phyloP scores from a whole-genome alignment of 345 rosid genomes.

The Erucastrum elatum region DNA sequence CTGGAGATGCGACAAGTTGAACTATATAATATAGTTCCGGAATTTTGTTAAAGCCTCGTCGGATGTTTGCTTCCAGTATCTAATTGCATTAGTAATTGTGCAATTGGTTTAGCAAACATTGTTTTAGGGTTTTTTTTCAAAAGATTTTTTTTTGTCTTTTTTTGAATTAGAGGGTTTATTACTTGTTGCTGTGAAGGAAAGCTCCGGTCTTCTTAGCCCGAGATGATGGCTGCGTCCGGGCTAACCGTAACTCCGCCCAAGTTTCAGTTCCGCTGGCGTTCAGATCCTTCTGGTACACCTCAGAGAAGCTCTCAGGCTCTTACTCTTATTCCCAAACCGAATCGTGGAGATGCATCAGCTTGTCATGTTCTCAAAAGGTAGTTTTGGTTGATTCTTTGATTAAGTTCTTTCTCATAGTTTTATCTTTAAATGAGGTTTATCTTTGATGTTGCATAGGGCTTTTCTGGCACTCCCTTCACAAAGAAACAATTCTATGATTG shows the following conservation, averaged over 20 bases:
- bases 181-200: constrained; percentile 21
- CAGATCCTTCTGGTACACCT: constrained; percentile 28
- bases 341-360: constrained; percentile 22
- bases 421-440: constrained; percentile 2
- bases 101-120: not conserved
- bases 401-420: not conserved
- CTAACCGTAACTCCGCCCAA: constrained; percentile 55
- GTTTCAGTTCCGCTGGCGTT: constrained; percentile 49
- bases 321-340: constrained; percentile 31
- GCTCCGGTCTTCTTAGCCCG: constrained; percentile 8
- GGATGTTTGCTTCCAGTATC: not conserved
- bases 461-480: constrained; percentile 34
- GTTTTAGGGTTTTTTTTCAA: not conserved
- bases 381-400: not conserved
- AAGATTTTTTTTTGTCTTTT: not conserved
- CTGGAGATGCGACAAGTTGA: constrained; percentile 8
- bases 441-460: constrained; percentile 33
- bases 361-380: constrained; percentile 48
- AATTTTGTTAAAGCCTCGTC: not conserved
- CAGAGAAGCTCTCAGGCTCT: constrained; percentile 40
- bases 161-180: constrained; percentile 8
- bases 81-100: not conserved
- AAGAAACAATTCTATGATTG: constrained; percentile 44
- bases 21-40: not conserved
- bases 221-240: constrained; percentile 74